Evolutionary conservation across 805 yeast species (phyloP), one percentile per base, ranked within the genome.

Genomic region (Cyberlindnera subsufficiens): DNA sequence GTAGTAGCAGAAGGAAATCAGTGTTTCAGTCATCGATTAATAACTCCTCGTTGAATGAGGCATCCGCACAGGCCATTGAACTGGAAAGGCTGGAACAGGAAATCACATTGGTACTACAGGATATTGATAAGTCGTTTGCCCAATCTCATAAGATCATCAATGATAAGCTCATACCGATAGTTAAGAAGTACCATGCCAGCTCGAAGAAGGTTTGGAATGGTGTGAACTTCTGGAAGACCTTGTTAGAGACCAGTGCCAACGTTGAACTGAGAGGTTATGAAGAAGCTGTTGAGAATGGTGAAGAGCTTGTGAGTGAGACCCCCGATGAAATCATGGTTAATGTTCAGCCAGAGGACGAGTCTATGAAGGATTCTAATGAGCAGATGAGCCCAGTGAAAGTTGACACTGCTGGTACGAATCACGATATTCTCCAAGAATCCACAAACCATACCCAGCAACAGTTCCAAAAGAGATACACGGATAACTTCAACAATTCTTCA

Each of bases 81-180:
- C 42, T 82, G 55, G 95, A 87, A 54, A 69, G 77, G 52, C 60
- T 86, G 35, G 95, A 88, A 54, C 95, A 85, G 59, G 84, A 81
- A 55, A 84, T 86, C 34, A 86, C 95, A 0, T 60, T 83, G 41
- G 77, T 80, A 6, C 64, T 89, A 38, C 96, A 87, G 60, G 82
- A 80, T 38, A 85, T 89, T 19, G 96, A 88, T 63, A 73, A 78
- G 38, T 82, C 86, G 55, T 70, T 88, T 39, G 74, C 83, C 11
- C 68, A 73, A 35, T 78, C 90, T 17, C 86, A 84, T 58, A 72
- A 78, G 37, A 72, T 81, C 30, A 77, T 89, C 20, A 78, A 79
- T 38, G 83, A 82, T 46, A 72, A 73, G 34, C 71, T 88, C 27
- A 68, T 86, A 29, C 96, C 96, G 3, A 68, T 77, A 11, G 72